Conservation (phyloP, 371 early-diverging fungal species). For the Enterospora canceri region DNA sequence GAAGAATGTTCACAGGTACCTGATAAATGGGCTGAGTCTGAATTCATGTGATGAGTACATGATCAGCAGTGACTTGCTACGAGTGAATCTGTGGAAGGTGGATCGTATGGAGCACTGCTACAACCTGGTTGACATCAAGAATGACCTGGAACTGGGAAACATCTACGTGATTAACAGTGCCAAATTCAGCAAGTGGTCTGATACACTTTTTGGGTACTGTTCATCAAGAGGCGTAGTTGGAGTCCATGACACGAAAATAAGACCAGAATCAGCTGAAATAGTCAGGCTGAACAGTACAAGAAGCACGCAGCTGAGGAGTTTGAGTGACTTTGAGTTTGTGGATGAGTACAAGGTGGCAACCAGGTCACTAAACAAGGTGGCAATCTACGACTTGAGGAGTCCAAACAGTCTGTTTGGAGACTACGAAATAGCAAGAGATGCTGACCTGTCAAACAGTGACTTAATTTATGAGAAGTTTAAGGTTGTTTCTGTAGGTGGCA, state of each 20-base stretch:
- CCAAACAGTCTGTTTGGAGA: conserved; percentile 9
- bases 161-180: conserved; percentile 95
- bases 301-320: conserved; percentile 32
- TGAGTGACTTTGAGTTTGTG: conserved; percentile 52
- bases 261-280: background rate
- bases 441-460: conserved; percentile 28
- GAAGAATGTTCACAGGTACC: conserved; percentile 84
- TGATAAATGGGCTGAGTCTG: conserved; percentile 91
- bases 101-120: conserved; percentile 56
- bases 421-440: conserved; percentile 12
- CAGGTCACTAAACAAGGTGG: conserved; percentile 47
- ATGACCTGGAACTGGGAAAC: conserved; percentile 79
- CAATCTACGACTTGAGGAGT: conserved; percentile 46
- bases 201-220: conserved; percentile 87
- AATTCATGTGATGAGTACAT: conserved; percentile 88
- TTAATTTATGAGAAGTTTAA: conserved; percentile 51
- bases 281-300: conserved; percentile 9
- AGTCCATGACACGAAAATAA: conserved; percentile 69
- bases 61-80: conserved; percentile 85
- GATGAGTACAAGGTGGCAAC: conserved; percentile 40
- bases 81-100: conserved; percentile 92
- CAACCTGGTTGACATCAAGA: conserved; percentile 85
- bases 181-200: conserved; percentile 81
- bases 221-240: conserved; percentile 90
- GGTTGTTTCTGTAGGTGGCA: conserved; percentile 12